A percentile compares a stretch with the other conserved stretches of the same genome.
Evolutionary conservation across 1,284 basidiomycete species (phyloP).

Genomic region (Wallemia ichthyophaga): DNA sequence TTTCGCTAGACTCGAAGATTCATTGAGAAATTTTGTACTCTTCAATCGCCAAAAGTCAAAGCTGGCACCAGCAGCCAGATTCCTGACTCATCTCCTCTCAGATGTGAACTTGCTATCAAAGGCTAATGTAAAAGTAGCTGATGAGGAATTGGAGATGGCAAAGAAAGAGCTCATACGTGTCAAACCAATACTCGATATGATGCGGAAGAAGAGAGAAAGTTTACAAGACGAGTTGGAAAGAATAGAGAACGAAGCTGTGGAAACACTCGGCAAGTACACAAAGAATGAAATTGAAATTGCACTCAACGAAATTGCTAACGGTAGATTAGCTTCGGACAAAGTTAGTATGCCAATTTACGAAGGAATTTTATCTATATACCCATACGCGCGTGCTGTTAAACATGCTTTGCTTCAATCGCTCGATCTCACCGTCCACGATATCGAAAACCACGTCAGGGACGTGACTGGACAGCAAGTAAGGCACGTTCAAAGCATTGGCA

Average conservation of each 20-base stretch:
- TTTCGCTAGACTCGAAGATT: conserved; percentile 71
- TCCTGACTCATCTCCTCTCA: conserved; percentile 56
- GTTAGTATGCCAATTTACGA: conserved; percentile 44
- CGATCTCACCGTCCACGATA: conserved; percentile 46
- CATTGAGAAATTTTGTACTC: conserved; percentile 77
- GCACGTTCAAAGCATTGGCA: conserved; percentile 36
- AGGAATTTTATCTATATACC: conserved; percentile 57
- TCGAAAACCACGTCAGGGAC: conserved; percentile 54
- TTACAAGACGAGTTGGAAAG: conserved; percentile 49
- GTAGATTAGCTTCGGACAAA: conserved; percentile 26
- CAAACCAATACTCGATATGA: conserved; percentile 59
- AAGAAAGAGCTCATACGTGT: conserved; percentile 34
- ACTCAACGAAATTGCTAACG: conserved; percentile 44
- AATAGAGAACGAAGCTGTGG: conserved; percentile 27
- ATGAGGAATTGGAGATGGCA: conserved; percentile 46
- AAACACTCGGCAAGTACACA: conserved; percentile 25
- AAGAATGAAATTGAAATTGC: conserved; percentile 26
- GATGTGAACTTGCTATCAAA: conserved; percentile 67
- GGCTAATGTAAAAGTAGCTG: conserved; percentile 60
- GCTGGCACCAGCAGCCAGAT: conserved; percentile 79
- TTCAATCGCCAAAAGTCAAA: conserved; percentile 86
- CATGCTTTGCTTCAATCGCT: conserved; percentile 44
- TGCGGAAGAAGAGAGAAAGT: conserved; percentile 38
- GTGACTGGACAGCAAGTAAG: conserved; percentile 39
- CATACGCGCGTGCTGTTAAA: conserved; percentile 64